These are phyloP conservation scores for Gautieria morchelliformis DNA, from an alignment of 768 basidiomycete species.

Conservation along the genomic window DNA sequence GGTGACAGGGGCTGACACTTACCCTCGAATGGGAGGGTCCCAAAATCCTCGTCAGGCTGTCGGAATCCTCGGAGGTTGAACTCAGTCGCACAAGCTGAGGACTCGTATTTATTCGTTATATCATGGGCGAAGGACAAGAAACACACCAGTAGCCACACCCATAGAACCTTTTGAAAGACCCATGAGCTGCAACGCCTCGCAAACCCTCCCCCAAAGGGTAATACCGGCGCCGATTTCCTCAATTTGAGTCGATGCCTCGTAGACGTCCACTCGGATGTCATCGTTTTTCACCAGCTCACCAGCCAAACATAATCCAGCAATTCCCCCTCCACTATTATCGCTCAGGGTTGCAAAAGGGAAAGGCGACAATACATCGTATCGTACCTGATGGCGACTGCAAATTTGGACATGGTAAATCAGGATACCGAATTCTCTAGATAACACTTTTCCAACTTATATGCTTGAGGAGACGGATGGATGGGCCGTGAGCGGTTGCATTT, in stretches of 20 bases:
- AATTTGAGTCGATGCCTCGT: constrained; percentile 31
- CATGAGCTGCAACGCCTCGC: constrained; percentile 17
- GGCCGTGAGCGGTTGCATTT: background rate
- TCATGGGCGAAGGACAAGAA: background rate
- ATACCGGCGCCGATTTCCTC: constrained; percentile 39
- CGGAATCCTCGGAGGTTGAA: background rate
- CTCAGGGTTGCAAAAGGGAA: background rate
- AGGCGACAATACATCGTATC: background rate
- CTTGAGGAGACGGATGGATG: background rate
- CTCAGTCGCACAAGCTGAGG: background rate
- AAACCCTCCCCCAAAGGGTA: constrained; percentile 21
- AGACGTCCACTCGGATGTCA: constrained; percentile 21
- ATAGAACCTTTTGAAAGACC: constrained; percentile 16
- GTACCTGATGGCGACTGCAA: background rate
- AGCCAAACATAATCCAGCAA: constrained; percentile 23
- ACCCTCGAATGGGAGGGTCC: constrained; percentile 4
- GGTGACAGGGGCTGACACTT: background rate
- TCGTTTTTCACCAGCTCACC: constrained; percentile 18
- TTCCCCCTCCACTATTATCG: constrained; percentile 18
- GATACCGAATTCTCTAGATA: background rate
- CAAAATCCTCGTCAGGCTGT: constrained; percentile 4
- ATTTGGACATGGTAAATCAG: background rate
- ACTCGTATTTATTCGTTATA: background rate
- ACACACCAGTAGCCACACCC: background rate
- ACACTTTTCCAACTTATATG: background rate